Percentiles rank a stretch among this genome's conserved stretches.
Conservation (phyloP, 345 rosid species). For the Populus pruinosa region DNA sequence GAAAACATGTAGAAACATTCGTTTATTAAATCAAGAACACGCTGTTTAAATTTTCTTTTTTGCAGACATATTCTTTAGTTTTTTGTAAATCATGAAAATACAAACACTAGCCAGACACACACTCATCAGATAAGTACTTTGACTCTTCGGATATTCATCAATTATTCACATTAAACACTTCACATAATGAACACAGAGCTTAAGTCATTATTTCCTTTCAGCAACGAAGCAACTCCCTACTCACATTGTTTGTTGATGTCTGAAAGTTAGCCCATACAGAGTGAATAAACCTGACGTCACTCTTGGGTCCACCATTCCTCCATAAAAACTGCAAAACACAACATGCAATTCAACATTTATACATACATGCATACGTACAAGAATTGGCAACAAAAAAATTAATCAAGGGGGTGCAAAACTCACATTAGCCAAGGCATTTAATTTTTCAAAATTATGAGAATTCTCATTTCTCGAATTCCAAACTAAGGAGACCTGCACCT, state of each 20-base stretch:
- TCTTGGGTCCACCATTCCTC: slow-evolving; percentile 79
- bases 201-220: neutral
- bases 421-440: slow-evolving; percentile 74
- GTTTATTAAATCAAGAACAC: neutral
- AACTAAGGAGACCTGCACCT: slow-evolving; percentile 76
- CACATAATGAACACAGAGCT: neutral
- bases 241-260: slow-evolving; percentile 87
- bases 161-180: neutral
- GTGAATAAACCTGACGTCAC: slow-evolving; percentile 55
- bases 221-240: slow-evolving; percentile 23
- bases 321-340: slow-evolving; percentile 62
- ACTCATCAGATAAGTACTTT: neutral
- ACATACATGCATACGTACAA: neutral
- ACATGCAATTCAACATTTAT: neutral
- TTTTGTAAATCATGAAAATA: neutral
- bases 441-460: slow-evolving; percentile 54
- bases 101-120: neutral
- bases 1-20: neutral
- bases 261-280: slow-evolving; percentile 99
- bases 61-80: neutral
- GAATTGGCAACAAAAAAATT: neutral
- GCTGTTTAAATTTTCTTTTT: neutral
- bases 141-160: neutral
- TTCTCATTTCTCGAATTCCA: slow-evolving; percentile 95
- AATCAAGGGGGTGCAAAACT: slow-evolving; percentile 20